Base-by-base conservation (phyloP, 495 filamentous ascomycete genomes). In the Cercophora sp. region DNA sequence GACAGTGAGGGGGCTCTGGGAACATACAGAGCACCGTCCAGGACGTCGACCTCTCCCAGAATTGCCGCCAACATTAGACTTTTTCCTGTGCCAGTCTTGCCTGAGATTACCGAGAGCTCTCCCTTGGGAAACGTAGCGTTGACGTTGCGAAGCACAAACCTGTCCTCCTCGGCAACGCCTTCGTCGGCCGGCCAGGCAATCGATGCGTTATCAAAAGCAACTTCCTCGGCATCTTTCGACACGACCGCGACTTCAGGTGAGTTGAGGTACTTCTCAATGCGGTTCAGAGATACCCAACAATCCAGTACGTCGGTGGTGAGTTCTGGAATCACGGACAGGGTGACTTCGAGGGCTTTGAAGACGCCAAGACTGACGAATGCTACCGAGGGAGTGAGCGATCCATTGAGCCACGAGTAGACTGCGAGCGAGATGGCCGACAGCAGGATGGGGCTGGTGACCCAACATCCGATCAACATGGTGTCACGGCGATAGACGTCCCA, bases 351-450 rank as follows among this genome's bases (percentile, higher is more conserved):
- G 10, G 78, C 73, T 32, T 75, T 78, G 66, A 94, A 91, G 26
- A 95, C 72, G 2, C 84, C 78, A 37, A 95, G 76, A 44, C 86
- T 82, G 13, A 90, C 90, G 56, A 95, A 95, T 2, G 89, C 89
- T 13, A 91, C 80, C 0, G 87, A 88, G 2, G 89, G 81, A 1
- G 81, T 74, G 3, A 95, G 71, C 0, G 73, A 67, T 1, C 84
- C 82, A 47, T 86, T 60, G 0, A 85, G 58, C 8, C 78, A 37
- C 2, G 87, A 82, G 60, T 92, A 91, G 4, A 83, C 76, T 0
- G 83, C 78, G 10, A 95, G 66, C 0, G 88, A 82, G 11, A 83
- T 77, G 4, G 85, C 87, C 2, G 88, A 83, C 9, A 94, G 76
- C 47, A 89, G 65, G 24, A 93, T 74, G 0, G 89, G 89, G 24